Evolutionary conservation across 2,329 filamentous ascomycete species (phyloP), one percentile per base, ranked within the genome.

Genomic region (Aschersonia sp.): DNA sequence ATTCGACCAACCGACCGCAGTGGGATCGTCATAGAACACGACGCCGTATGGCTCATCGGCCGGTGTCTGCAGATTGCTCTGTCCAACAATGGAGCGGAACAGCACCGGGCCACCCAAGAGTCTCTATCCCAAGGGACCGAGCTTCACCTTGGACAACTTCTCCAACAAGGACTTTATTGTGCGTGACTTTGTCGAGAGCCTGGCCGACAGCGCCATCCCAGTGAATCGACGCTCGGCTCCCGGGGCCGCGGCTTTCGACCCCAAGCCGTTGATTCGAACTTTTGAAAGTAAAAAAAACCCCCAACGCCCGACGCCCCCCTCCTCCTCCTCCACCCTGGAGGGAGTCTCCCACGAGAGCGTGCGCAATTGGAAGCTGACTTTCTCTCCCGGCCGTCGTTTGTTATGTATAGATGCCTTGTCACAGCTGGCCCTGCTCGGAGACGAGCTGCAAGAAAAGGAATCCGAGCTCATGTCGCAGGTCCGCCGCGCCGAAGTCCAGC

Each of bases 131-230:
- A 80, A 79, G 63, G 85, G 83, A 40, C 86, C 87, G 51, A 83
- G 76, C 63, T 96, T 96, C 69, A 87, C 81, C 8, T 74, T 97
- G 51, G 87, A 95, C 43, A 88, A 89, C 68, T 87, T 89, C 66
- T 86, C 86, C 49, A 85, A 75, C 62, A 85, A 85, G 58, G 92
- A 97, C 68, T 98, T 97, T 60, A 96, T 97, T 53, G 90, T 97
- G 55, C 88, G 94, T 60, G 92, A 98, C 68, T 98, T 98, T 62
- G 83, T 98, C 57, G 94, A 98, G 63, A 79, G 83, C 46, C 80
- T 98, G 49, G 92, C 90, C 46, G 89, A 97, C 53, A 85, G 75
- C 56, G 85, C 87, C 29, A 77, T 87, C 37, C 82, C 86, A n/a
- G 72, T 75, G 29, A 85, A 82, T 59, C 85, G 92, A 47, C 83